phyloP scores from a whole-genome alignment of 148 eudicot species.

The Camellia japonica region DNA sequence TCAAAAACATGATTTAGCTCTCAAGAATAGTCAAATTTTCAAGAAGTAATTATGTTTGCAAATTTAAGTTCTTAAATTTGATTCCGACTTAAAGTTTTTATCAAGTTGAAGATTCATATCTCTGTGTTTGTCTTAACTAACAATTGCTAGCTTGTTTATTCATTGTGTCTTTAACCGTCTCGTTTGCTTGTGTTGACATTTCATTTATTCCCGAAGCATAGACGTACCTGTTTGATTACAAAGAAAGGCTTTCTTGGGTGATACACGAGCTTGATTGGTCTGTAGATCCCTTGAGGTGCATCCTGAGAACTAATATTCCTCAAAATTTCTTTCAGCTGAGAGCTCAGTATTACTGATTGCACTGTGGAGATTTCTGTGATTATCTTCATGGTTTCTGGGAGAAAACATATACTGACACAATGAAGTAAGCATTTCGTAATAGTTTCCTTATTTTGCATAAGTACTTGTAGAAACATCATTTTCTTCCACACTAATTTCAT shows the following conservation, averaged over 20 bases:
- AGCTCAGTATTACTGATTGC: conserved; percentile 70
- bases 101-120: not conserved
- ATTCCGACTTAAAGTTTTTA: not conserved
- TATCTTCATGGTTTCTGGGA: conserved; percentile 46
- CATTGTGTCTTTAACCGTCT: not conserved
- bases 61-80: not conserved
- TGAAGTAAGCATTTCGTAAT: not conserved
- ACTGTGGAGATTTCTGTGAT: conserved; percentile 69
- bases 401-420: not conserved
- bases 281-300: conserved; percentile 41
- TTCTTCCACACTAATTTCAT: not conserved
- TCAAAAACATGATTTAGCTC: too few species aligned
- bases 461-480: not conserved
- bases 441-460: not conserved
- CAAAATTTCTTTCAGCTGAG: conserved; percentile 72
- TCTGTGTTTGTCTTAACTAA: not conserved
- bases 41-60: not conserved
- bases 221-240: conserved; percentile 67
- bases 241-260: conserved; percentile 87
- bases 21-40: too few species aligned
- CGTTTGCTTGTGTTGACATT: not conserved
- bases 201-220: not conserved
- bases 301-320: conserved; percentile 39
- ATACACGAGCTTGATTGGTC: conserved; percentile 73
- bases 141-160: not conserved